Evolutionary conservation across 2,329 filamentous ascomycete species (phyloP), one percentile per base, ranked within the genome.

Genomic region (Pestalotiopsis fici): DNA sequence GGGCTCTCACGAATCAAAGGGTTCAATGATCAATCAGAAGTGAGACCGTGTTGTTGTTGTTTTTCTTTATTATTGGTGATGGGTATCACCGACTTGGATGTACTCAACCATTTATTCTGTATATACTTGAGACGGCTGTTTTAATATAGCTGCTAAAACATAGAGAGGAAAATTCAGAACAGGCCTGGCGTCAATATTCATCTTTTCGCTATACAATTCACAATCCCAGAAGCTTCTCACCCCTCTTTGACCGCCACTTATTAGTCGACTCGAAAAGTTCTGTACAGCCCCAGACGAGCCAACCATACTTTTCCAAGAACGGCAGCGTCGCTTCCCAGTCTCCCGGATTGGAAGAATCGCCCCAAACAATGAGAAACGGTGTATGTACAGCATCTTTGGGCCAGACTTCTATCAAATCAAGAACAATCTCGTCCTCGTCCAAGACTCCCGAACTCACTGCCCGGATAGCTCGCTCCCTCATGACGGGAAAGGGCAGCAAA

Each of bases 291-390:
- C 69, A 71, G 2, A 82, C 66, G 11, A 80, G 59, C 69, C 76
- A 80, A 2, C 72, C 73, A 79, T 78, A 82, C 31, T 78, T 79
- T 39, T 65, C 71, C 28, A 74, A 68, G 70, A 82, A 82, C 0
- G 67, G 73, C 61, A 76, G 75, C 1, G 76, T 79, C 12, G 80
- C 73, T 68, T 83, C 79, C 80, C 80, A 83, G 21, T 74, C 77
- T 61, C 76, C 74, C 72, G 77, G 79, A 2, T 78, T 74, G 54
- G 71, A 73, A 2, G 74, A 71, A 27, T 76, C 70, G 7, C 78
- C 76, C 82, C 82, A 83, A 3, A 82, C 74, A 2, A 83, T 71
- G 11, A 79, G 23, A 1, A 75, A 78, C 21, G 77, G 73, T 71
- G 23, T 72, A 60, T 18, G 61, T 35, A 31, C 66, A 79, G 74